Conservation (phyloP, 805 yeast species). For the Ogataea minuta region DNA sequence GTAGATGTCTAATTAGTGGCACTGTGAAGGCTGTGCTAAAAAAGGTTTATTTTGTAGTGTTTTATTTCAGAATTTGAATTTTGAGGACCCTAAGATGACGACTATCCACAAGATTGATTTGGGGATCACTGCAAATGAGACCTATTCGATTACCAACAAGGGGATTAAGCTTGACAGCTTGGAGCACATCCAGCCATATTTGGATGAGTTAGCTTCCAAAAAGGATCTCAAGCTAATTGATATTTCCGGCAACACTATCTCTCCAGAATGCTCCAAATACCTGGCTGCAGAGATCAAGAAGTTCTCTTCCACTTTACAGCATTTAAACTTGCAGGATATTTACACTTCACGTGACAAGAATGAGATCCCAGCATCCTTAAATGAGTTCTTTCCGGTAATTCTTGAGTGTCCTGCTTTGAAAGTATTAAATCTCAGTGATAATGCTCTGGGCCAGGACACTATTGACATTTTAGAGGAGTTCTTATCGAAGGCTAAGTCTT, state of each 20-base stretch:
- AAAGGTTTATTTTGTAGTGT: background rate
- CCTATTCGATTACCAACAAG: constrained; percentile 68
- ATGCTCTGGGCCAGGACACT: constrained; percentile 95
- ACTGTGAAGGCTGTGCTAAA: background rate
- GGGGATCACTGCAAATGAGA: constrained; percentile 44
- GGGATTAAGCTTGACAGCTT: constrained; percentile 72
- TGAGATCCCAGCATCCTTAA: constrained; percentile 86
- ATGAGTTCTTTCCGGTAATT: constrained; percentile 68
- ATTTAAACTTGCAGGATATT: constrained; percentile 84
- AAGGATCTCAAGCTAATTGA: constrained; percentile 55
- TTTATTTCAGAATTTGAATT: background rate
- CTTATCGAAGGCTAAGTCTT: constrained; percentile 68
- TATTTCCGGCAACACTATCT: constrained; percentile 91
- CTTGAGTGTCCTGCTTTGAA: constrained; percentile 64
- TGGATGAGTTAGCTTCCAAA: constrained; percentile 49
- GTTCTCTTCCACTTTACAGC: constrained; percentile 48
- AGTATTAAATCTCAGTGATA: constrained; percentile 83
- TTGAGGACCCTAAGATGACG: constrained; percentile 29
- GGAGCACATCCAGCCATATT: constrained; percentile 69
- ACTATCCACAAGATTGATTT: constrained; percentile 34
- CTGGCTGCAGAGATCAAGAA: constrained; percentile 56
- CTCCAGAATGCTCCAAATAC: constrained; percentile 79
- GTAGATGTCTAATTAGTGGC: background rate
- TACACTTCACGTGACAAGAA: constrained; percentile 93
- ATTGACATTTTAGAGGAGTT: constrained; percentile 84